These are phyloP conservation scores for Cordyceps sp. DNA, from an alignment of 2,329 filamentous ascomycete genomes.

Conservation along the genomic window DNA sequence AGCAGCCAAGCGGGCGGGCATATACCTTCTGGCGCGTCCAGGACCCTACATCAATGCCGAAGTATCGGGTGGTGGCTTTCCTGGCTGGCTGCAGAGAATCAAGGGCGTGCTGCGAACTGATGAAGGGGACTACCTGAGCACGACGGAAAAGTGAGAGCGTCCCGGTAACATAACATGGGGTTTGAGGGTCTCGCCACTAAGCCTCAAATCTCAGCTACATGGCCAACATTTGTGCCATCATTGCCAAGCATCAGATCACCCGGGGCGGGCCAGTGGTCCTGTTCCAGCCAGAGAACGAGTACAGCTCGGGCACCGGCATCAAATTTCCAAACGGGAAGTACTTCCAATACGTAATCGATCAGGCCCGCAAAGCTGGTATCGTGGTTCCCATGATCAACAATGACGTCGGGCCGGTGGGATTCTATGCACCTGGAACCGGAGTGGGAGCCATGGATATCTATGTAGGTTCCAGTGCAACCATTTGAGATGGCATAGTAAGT, in stretches of 20 bases:
- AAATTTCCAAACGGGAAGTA: slow-evolving; percentile 51
- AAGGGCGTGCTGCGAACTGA: slow-evolving; percentile 46
- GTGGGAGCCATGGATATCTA: slow-evolving; percentile 42
- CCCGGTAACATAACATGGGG: too few relatives aligned
- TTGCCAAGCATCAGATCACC: slow-evolving; percentile 65
- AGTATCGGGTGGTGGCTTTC: slow-evolving; percentile 59
- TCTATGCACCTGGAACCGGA: slow-evolving; percentile 47
- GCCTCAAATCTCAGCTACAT: slow-evolving; percentile 30
- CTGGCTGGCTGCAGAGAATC: slow-evolving; percentile 62
- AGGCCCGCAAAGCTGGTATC: slow-evolving; percentile 50
- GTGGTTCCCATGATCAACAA: slow-evolving; percentile 63
- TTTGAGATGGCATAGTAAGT: too few relatives aligned
- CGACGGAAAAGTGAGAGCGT: slow-evolving; percentile 49
- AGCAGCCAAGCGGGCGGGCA: slow-evolving; percentile 53
- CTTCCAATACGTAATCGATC: slow-evolving; percentile 53
- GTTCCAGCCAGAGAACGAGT: slow-evolving; percentile 72
- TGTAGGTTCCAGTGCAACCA: slow-evolving; percentile 11
- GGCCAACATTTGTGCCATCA: slow-evolving; percentile 41
- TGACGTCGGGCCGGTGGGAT: slow-evolving; percentile 43
- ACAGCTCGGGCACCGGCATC: slow-evolving; percentile 33
- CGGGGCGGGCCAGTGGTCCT: slow-evolving; percentile 69
- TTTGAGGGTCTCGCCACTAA: too few relatives aligned
- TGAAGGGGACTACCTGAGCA: slow-evolving; percentile 42
- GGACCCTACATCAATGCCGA: slow-evolving; percentile 72
- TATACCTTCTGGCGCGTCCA: slow-evolving; percentile 59